Base-by-base conservation (phyloP, 257 asterid genomes). In the Solanum corneliomulleri region DNA sequence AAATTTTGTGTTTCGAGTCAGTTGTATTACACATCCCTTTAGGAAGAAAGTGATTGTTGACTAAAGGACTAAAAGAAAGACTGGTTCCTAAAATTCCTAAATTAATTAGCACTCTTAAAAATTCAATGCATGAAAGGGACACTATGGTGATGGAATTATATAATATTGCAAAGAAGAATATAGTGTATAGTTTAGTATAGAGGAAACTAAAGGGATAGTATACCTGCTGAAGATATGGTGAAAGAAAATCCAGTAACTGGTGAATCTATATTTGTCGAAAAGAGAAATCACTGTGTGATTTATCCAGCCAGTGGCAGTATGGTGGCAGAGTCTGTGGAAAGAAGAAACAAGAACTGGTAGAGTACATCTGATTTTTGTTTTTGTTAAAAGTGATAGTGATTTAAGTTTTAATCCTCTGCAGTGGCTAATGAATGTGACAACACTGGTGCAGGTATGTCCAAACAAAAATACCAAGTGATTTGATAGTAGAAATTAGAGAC, bases 281-380 rank as follows among this genome's bases (percentile, higher is more conserved):
- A 85, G 64, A 49, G 74, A 45, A 83, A 80, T 39, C 87, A 72
- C 60, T 90, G 86, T 85, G 77, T 85, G 11, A 82, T 87, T 68
- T 86, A 60, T 88, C 91, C 89, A 42, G 74, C 87, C 39, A 83
- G 33, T 77, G 83, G 64, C 83, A 85, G 82, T 82, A 85, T 74
- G 83, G 86, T 81, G n/a, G 88, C 86, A n/a, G 81, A 87, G 71
- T 85, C 84, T 72, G 31, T 88, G 15, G 87, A 91, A 81, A 86
- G 86, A 86, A 88, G 88, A 58, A 88, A 87, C 47, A 84, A 85
- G 80, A 60, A 75, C 88, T 88, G 93, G 91, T 87, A 86, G 33
- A 45, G 52, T 75, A 12, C 4, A 33, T 52, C 62, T 47, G 35
- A 49, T 78, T 8, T 35, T 74, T 69, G 4, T 86, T 85, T 14